Evolutionary conservation across 73 alveolate genomes (phyloP), one percentile per base, ranked within the genome.

Genomic region (Paramecium tetraurelia): DNA sequence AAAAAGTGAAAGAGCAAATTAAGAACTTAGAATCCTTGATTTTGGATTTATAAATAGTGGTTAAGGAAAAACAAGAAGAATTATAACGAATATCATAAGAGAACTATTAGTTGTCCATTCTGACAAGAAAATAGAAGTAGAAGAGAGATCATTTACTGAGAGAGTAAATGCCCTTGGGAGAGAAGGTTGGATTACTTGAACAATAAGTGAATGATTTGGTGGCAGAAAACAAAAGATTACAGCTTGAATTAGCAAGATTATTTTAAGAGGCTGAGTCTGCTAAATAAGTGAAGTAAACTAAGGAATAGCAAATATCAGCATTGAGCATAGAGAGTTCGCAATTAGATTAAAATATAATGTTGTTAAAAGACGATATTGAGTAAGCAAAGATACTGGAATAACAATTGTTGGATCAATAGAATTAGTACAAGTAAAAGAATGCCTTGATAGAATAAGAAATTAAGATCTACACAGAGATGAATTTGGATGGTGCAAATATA

Each of bases 141-240:
- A 80, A 41, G n/a, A 40, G 90, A 80, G 90, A 80, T 46, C 50
- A 80, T 8, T 35, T 80, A 80, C 22, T 80, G 16, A 80, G 27
- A 80, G 70, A 80, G 46, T 46, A 80, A 46, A 44, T 7, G 50
- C 90, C 90, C 0, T 46, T 80, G 38, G 90, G 43, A 41, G 90
- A 80, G 44, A 80, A 80, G 38, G 90, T 80, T 8, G 70, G 75
- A 27, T 80, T 80, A 80, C 44, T 80, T 24, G 90, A 80, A 80
- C 43, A 41, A 44, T 80, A 80, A 46, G 50, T 80, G 14, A 48
- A 41, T 33, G 90, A 80, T 43, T 80, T 80, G n/a, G 3, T 44
- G 24, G 24, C 2, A 20, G 41, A 80, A 41, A 22, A 0, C 3
- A 44, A 43, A 12, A 22, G 76, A 44, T 80, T 41, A 44, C 36